phyloP scores from a whole-genome alignment of 768 basidiomycete genomes.

The Aureoboletus auriporus region DNA sequence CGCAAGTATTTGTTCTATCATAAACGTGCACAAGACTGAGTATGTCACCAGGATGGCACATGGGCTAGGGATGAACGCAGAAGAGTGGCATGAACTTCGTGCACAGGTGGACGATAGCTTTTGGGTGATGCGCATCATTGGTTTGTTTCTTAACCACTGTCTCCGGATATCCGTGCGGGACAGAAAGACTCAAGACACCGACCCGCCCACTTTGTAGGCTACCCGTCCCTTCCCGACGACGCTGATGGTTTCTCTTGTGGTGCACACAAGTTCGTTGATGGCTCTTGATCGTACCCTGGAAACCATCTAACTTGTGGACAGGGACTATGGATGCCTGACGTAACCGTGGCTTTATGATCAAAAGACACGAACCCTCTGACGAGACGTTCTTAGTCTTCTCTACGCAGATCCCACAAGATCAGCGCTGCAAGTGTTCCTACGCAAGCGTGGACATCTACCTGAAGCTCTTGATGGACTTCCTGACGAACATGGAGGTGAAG shows the following conservation, averaged over 20 bases:
- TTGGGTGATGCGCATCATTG: constrained; percentile 86
- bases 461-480: constrained; percentile 36
- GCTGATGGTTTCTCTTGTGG: constrained; percentile 87
- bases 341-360: constrained; percentile 30
- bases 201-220: constrained; percentile 45
- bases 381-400: constrained; percentile 59
- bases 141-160: constrained; percentile 30
- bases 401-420: constrained; percentile 75
- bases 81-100: constrained; percentile 70
- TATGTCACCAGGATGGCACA: constrained; percentile 60
- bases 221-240: constrained; percentile 78
- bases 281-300: background rate
- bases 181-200: background rate
- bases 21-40: background rate
- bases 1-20: constrained; percentile 43
- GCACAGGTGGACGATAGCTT: constrained; percentile 77
- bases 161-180: background rate
- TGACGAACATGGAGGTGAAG: constrained; percentile 49
- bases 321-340: constrained; percentile 92
- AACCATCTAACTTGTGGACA: constrained; percentile 25
- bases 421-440: constrained; percentile 80
- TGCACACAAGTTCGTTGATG: constrained; percentile 66
- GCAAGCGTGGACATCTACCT: constrained; percentile 34
- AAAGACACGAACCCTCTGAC: constrained; percentile 4
- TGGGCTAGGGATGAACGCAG: constrained; percentile 67